Evolutionary conservation across 176 grass and related monocot genomes (phyloP).

Genomic region (Areca catechu): DNA sequence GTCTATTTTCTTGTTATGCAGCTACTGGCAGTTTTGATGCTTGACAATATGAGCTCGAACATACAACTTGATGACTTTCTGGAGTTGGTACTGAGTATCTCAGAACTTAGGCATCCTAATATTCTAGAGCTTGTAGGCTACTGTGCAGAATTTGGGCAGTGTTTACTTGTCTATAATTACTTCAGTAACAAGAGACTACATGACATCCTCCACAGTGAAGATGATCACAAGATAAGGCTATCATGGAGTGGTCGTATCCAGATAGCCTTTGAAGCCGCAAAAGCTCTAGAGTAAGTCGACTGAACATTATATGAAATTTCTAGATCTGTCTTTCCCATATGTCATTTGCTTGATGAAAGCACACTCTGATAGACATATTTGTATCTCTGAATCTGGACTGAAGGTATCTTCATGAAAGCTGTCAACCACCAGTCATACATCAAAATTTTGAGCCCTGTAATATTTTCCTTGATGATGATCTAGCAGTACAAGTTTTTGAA

Average conservation of each 20-base stretch:
- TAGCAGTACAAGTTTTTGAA: constrained; percentile 11
- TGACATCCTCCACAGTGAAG: constrained; percentile 50
- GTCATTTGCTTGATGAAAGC: too few relatives aligned
- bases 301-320: background rate
- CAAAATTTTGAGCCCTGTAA: constrained; percentile 8
- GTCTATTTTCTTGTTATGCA: constrained; percentile 15
- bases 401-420: constrained; percentile 26
- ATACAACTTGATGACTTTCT: constrained; percentile 57
- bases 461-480: constrained; percentile 17
- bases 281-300: constrained; percentile 69
- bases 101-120: constrained; percentile 58
- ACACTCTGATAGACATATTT: too few relatives aligned
- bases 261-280: constrained; percentile 55
- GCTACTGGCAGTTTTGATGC: constrained; percentile 42
- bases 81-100: constrained; percentile 50
- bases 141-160: constrained; percentile 62
- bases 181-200: constrained; percentile 70
- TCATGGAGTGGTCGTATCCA: constrained; percentile 63
- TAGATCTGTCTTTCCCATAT: too few relatives aligned
- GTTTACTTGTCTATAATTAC: constrained; percentile 75
- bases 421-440: constrained; percentile 7
- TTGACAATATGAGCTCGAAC: constrained; percentile 5
- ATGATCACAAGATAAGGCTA: constrained; percentile 29
- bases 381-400: background rate
- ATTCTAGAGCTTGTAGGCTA: constrained; percentile 84